Percentiles rank a stretch among this genome's conserved stretches.
Evolutionary conservation across 805 yeast genomes (phyloP).

Genomic region (Isabelozyma heimii): DNA sequence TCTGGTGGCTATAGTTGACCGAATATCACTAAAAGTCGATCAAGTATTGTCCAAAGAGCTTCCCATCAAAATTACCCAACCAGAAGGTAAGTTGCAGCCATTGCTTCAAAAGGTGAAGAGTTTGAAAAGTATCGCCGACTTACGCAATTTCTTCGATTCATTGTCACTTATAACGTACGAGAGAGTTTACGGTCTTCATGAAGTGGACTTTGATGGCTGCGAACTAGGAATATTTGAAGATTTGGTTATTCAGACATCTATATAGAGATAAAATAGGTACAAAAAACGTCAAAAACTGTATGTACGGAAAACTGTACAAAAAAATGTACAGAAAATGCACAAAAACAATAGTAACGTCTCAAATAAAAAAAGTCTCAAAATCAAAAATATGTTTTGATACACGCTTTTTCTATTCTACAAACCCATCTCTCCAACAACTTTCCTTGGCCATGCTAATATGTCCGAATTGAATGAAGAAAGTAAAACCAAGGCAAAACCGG

Average conservation of each 20-base stretch:
- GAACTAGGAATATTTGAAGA: conserved; percentile 59
- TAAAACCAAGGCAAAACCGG: not conserved
- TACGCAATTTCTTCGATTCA: conserved; percentile 65
- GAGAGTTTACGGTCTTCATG: conserved; percentile 52
- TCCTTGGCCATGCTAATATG: not conserved
- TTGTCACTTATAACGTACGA: conserved; percentile 66
- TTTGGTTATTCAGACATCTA: conserved; percentile 21
- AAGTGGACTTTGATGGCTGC: conserved; percentile 39
- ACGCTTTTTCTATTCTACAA: not conserved
- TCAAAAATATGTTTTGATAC: not conserved
- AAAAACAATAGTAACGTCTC: not conserved
- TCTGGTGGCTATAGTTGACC: conserved; percentile 46
- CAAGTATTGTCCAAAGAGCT: conserved; percentile 28
- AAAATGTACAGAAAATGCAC: too few species aligned
- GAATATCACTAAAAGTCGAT: conserved; percentile 34
- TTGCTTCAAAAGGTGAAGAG: conserved; percentile 42
- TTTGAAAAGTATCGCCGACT: conserved; percentile 40
- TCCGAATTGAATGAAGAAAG: not conserved
- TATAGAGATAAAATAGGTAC: not conserved
- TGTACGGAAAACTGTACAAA: too few species aligned
- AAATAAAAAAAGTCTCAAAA: conserved; percentile 1
- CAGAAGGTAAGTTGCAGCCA: conserved; percentile 35
- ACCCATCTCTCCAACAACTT: too few species aligned
- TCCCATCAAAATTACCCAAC: conserved; percentile 36
- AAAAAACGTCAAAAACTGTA: too few species aligned